Evolutionary conservation across 306 rosid species (phyloP), one percentile per base, ranked within the genome.

Genomic region (Inga leiocalycina): DNA sequence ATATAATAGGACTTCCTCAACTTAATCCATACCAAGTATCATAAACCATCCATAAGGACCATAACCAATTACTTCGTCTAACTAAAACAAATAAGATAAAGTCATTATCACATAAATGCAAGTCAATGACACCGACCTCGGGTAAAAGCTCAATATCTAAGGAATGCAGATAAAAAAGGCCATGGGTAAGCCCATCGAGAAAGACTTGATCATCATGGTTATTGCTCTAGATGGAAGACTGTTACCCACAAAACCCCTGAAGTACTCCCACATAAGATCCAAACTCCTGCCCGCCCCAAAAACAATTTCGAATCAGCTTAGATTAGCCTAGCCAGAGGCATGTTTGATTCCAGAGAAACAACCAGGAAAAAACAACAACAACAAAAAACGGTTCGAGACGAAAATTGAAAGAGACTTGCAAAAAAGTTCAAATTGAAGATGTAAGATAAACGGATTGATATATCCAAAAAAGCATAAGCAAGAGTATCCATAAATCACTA

Each of bases 111-210:
- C 57, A 72, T 22, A 3, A 2, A 24, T 27, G 76, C 56, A 72
- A 72, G 59, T 10, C 17, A 72, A 72, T 72, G 80, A 67, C 61
- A n/a, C 82, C 61, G 87, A 91, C 97, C 96, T 90, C 89, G 10
- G 97, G 91, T 69, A 93, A 80, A 69, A 91, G 90, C 89, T 93
- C 94, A 34, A 94, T 91, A 67, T 93, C 92, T 35, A 90, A 89
- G 43, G 97, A 90, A 88, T 93, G 94, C 71, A 93, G 86, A 87
- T 93, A 94, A 81, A 93, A 94, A 84, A 92, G 85, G 71, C 98
- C 95, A 70, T 85, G 87, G 80, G 86, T 85, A 30, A 85, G 80
- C 61, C 88, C 89, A 82, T 90, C 88, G n/a, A 82, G 79, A 30
- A 85, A 86, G 69, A 87, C 83, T 35, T 74, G 90, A 88, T 89